phyloP scores from a whole-genome alignment of 805 yeast species.

The Myxozyma neotropica region DNA sequence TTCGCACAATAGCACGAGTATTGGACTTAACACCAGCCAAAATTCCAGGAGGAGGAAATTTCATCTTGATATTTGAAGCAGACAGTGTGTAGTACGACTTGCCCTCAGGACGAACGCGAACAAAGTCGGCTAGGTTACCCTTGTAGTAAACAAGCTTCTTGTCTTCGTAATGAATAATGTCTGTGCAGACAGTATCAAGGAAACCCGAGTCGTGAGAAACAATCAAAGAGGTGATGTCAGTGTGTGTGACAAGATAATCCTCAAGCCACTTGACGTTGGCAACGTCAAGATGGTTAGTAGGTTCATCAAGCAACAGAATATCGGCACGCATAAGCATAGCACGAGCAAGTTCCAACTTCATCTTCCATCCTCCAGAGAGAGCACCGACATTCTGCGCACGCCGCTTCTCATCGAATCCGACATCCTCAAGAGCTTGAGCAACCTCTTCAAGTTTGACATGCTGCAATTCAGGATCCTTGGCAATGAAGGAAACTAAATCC shows the following conservation, averaged over 20 bases:
- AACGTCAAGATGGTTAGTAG: conserved; percentile 97
- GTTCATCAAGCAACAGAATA: conserved; percentile 91
- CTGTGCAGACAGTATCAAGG: conserved; percentile 93
- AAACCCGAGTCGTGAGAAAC: conserved; percentile 98
- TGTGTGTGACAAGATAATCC: conserved; percentile 78
- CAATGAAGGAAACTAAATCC: conserved; percentile 86
- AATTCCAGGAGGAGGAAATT: conserved; percentile 98
- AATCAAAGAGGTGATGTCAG: conserved; percentile 88
- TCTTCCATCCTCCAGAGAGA: conserved; percentile 98
- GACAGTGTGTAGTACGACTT: conserved; percentile 92
- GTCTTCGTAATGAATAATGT: conserved; percentile 93
- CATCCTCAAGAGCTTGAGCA: conserved; percentile 71
- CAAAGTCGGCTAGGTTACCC: conserved; percentile 93
- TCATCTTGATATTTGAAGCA: conserved; percentile 92
- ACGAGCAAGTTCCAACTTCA: conserved; percentile 97
- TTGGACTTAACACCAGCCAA: conserved; percentile 95
- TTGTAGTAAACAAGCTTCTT: conserved; percentile 92
- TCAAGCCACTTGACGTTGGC: conserved; percentile 91
- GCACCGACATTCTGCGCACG: conserved; percentile 91
- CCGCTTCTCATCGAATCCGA: conserved; percentile 91
- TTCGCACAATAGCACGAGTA: conserved; percentile 89
- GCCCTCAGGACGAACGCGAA: conserved; percentile 91
- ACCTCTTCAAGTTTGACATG: conserved; percentile 65
- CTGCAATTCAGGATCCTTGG: conserved; percentile 78
- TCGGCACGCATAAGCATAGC: conserved; percentile 98